Evolutionary conservation across 2,329 filamentous ascomycete species (phyloP), one percentile per base, ranked within the genome.

Genomic region (Daldinia eschscholtzii): DNA sequence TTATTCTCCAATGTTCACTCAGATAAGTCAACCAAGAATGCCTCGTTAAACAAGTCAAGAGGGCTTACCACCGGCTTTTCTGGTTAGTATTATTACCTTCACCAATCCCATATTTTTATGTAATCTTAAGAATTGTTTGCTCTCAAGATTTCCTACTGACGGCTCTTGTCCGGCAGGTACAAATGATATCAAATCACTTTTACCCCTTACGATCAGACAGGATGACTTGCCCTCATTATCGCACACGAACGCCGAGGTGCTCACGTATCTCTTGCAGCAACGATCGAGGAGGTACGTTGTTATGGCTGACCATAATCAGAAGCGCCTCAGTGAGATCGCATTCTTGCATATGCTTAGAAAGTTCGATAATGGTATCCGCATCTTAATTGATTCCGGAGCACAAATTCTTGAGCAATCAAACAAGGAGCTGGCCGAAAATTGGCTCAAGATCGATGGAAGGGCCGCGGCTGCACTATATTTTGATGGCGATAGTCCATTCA

Each of bases 361-460:
- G 0, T 68, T 33, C 3, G 26, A 37, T 55, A 39, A 64, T 0
- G 53, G 71, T 0, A 88, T 89, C 12, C 80, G 82, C 0, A 81
- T 92, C 0, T 79, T 92, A 0, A 88, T 92, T 0, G 89, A 92
- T 74, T 86, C 88, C 0, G 90, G 90, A 0, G 89, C 90, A 0
- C 85, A 88, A 13, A 87, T 92, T 13, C 75, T 92, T 0, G 89
- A 92, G 72, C 86, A 88, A 80, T 81, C 84, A 65, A 91, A 89
- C 71, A 57, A 75, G 1, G 77, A 77, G 0, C 76, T 91, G 0
- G 87, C 81, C 0, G 78, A 78, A 10, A 76, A 78, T 0, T 90
- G 88, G 88, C 73, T 91, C 0, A 73, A 77, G 0, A 74, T 83
- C 0, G 85, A 88, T 48, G 12, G 39, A 0, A n/a, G 74, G 1